phyloP scores from a whole-genome alignment of 768 basidiomycete species.

The Tulasnella calospora region DNA sequence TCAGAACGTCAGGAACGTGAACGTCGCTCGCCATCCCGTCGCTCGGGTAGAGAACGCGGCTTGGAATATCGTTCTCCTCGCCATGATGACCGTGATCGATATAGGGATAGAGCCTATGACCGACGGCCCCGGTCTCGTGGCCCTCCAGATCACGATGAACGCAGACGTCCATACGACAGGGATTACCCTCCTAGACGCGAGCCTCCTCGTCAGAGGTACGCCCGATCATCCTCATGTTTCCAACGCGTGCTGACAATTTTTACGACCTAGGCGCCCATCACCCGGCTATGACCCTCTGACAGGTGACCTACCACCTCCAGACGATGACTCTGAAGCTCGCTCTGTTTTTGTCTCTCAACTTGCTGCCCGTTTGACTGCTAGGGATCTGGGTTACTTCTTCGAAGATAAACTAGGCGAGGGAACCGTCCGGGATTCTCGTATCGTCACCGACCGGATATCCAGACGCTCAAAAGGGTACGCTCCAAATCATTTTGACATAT shows the following conservation, averaged over 20 bases:
- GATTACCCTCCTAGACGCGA: slow-evolving; percentile 31
- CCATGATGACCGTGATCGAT: slow-evolving; percentile 43
- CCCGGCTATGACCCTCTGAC: slow-evolving; percentile 62
- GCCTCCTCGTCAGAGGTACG: slow-evolving; percentile 38
- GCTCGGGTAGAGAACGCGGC: slow-evolving; percentile 12
- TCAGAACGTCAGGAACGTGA: slow-evolving; percentile 35
- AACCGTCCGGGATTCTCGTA: slow-evolving; percentile 89
- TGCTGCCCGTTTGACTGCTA: slow-evolving; percentile 91
- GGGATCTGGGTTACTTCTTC: slow-evolving; percentile 97
- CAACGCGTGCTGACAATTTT: slow-evolving; percentile 22
- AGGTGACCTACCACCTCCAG: slow-evolving; percentile 61
- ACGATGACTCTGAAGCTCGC: slow-evolving; percentile 96
- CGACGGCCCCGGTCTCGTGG: slow-evolving; percentile 23
- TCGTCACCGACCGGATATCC: slow-evolving; percentile 92
- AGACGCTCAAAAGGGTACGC: slow-evolving; percentile 95
- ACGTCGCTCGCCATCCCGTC: slow-evolving; percentile 42
- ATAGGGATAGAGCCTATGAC: slow-evolving; percentile 24
- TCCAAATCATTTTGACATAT: not conserved
- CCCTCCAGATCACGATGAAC: slow-evolving; percentile 44
- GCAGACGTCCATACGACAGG: slow-evolving; percentile 31
- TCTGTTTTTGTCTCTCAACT: slow-evolving; percentile 99
- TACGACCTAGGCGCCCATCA: slow-evolving; percentile 53
- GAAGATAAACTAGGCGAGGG: slow-evolving; percentile 94
- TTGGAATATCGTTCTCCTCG: slow-evolving; percentile 35
- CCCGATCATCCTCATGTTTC: slow-evolving; percentile 45